These are phyloP conservation scores for Nectriaceae sp. DNA, from an alignment of 2,329 filamentous ascomycete species.

Conservation along the genomic window DNA sequence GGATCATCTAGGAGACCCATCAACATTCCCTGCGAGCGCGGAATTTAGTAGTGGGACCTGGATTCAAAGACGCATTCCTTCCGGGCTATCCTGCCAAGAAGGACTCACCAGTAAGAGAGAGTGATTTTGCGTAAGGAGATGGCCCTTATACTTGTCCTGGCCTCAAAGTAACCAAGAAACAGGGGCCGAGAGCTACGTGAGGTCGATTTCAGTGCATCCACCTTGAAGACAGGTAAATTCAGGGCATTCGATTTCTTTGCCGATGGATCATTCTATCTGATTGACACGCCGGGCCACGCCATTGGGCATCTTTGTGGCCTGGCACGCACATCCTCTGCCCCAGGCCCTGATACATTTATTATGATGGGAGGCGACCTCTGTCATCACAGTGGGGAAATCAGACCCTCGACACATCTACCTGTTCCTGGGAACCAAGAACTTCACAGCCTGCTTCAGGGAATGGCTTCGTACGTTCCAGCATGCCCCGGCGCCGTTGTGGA, in stretches of 20 bases:
- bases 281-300: background rate
- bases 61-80: background rate
- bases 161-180: no score
- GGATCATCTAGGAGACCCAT: no score
- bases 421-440: background rate
- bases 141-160: no score
- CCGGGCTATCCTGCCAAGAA: background rate
- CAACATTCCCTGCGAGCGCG: no score
- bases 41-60: background rate
- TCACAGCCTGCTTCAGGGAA: background rate
- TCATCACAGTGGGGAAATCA: background rate
- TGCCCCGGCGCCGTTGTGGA: no score
- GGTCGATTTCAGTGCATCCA: background rate
- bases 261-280: background rate
- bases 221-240: background rate
- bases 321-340: background rate
- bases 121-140: no score
- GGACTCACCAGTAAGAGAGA: background rate
- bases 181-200: background rate
- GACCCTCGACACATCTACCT: background rate
- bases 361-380: background rate
- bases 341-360: background rate
- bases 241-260: background rate
- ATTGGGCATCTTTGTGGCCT: background rate
- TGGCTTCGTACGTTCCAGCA: no score